phyloP scores from a whole-genome alignment of 768 basidiomycete genomes.

The Phaeotremella skinneri region DNA sequence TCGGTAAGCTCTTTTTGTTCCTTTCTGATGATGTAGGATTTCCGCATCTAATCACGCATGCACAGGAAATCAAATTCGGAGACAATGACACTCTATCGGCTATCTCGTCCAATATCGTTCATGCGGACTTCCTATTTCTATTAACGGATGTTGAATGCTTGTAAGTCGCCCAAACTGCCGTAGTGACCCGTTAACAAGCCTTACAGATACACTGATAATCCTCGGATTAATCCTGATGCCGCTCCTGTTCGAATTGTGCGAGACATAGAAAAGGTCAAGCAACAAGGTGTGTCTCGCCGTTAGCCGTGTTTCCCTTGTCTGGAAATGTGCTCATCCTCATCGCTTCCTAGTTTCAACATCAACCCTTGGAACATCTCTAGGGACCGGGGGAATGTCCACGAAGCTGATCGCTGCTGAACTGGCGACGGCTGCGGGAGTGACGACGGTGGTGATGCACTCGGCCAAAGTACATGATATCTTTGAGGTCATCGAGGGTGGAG shows the following conservation, averaged over 20 bases:
- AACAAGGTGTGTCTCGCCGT: conserved; percentile 61
- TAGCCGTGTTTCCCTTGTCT: too few species aligned
- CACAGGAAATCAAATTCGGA: conserved; percentile 97
- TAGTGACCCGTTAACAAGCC: neutral
- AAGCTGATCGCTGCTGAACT: conserved; percentile 98
- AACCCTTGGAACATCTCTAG: conserved; percentile 86
- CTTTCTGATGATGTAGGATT: neutral
- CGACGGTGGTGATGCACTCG: conserved; percentile 85
- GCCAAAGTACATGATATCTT: conserved; percentile 72
- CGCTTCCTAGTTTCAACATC: conserved; percentile 72
- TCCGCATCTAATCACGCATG: neutral
- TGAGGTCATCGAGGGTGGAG: conserved; percentile 64
- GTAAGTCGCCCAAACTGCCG: conserved; percentile 29
- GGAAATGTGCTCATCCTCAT: neutral
- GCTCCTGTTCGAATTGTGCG: conserved; percentile 75
- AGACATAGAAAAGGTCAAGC: conserved; percentile 75
- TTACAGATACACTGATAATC: conserved; percentile 78
- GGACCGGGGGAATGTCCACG: conserved; percentile 99
- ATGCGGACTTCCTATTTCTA: conserved; percentile 94
- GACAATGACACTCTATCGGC: conserved; percentile 98
- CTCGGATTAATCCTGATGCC: conserved; percentile 80
- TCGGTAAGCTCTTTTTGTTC: conserved; percentile 59
- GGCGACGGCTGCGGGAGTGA: conserved; percentile 89
- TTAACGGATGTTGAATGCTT: conserved; percentile 94
- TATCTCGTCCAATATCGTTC: conserved; percentile 94